Evolutionary conservation across 371 early-diverging fungal species (phyloP), one percentile per base, ranked within the genome.

Genomic region (Mucor mucedo): DNA sequence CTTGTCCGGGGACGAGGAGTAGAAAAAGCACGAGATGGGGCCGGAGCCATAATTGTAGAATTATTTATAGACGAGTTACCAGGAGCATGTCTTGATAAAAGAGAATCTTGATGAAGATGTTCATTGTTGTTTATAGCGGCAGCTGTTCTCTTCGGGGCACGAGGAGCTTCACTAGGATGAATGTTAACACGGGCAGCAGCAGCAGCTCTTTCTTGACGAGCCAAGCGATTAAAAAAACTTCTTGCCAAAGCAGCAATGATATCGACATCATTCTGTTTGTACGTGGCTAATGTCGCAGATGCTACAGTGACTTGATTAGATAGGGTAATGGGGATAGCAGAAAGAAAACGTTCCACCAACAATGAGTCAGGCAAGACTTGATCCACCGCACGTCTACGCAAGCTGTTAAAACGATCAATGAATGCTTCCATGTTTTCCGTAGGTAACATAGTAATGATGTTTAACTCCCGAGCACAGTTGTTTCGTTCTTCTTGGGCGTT

Each of bases 381-480:
- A n/a, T 9, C 30, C 11, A 3, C 44, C 7, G 63, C 45, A 28
- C 55, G 49, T 8, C 56, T 39, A 41, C 63, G 50, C 32, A 63
- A 50, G 32, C 32, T 38, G 21, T 56, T 56, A 35, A 63, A 63
- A 2, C 63, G 27, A 39, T 63, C 63, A 40, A 63, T 32, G 30
- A 55, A 55, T 2, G 16, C 21, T 10, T 57, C 63, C 32, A 56
- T 21, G 4, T 50, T 27, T 27, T 63, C 63, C 40, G 8, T 27
- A 4, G n/a, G 1, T 9, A 7, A 1, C 52, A 63, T 49, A 2
- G 30, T 14, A 3, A 63, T 63, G 4, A 9, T 32, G 4, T 9
- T 32, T 6, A 63, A 21, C 41, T 39, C 42, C 8, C 21, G 6
- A 30, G 57, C 49, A 41, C 38, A n/a, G n/a, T n/a, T n/a, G n/a